Evolutionary conservation across 2,329 filamentous ascomycete species (phyloP).

Genomic region (Fusarium acutatum): DNA sequence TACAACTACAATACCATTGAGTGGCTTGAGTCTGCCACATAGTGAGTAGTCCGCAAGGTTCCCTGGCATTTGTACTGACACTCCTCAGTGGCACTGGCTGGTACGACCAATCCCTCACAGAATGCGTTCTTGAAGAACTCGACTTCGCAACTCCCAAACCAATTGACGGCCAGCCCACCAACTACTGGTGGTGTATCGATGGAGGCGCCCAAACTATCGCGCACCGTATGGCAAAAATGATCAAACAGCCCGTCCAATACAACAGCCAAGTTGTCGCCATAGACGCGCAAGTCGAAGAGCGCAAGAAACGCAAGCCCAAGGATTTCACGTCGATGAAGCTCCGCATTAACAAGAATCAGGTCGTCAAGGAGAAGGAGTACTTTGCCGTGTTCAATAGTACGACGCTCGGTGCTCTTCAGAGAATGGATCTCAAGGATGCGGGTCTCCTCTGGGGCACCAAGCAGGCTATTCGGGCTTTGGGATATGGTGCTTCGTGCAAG

Average conservation of each 20-base stretch:
- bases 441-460: conserved; percentile 42
- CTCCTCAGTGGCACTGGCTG: conserved; percentile 20
- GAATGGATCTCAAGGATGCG: conserved; percentile 37
- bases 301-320: not conserved
- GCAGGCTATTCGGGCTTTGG: conserved; percentile 43
- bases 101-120: conserved; percentile 33
- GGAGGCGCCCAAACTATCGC: conserved; percentile 26
- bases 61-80: not conserved
- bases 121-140: conserved; percentile 31
- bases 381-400: conserved; percentile 35
- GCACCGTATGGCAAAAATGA: conserved; percentile 7
- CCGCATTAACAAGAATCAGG: not conserved
- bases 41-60: not conserved
- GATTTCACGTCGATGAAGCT: conserved; percentile 9
- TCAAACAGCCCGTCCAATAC: conserved; percentile 2
- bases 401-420: conserved; percentile 17
- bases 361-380: conserved; percentile 10
- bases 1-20: conserved; percentile 37
- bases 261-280: conserved; percentile 25
- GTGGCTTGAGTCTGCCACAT: conserved; percentile 34
- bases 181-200: conserved; percentile 35
- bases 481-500: conserved; percentile 43
- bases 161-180: not conserved
- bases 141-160: conserved; percentile 13
- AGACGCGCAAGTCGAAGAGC: not conserved